Evolutionary conservation across 2,329 filamentous ascomycete genomes (phyloP), one percentile per base, ranked within the genome.

Genomic region (Hymenoscyphus albidus): DNA sequence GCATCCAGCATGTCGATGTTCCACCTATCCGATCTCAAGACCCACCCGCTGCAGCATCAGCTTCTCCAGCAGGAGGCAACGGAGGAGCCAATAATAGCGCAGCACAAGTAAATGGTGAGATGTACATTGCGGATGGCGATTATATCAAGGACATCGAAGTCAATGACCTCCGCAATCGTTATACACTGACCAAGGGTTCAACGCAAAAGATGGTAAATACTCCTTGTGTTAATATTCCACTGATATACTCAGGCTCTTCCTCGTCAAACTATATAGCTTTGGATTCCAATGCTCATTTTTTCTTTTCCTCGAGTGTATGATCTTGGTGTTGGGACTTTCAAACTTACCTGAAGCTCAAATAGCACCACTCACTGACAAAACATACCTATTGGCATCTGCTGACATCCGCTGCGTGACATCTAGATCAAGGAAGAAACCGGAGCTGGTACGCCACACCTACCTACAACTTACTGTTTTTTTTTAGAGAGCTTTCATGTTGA

Each of bases 401-500:
- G 88, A 97, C 93, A 87, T 88, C 84, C 81, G 80, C 80, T 89
- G 84, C 88, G 86, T 95, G 88, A 87, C 80, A 90, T 91, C 75
- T 93, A 99, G 95, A 99, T 99, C 76, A 96, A 97, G 89, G 94
- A 97, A 83, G 92, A 97, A 76, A 98, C 94, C 88, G 95, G 95
- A 85, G 94, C 95, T 85, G 95, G 95, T 99, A 99, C 88, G 93
- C 87, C 56, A 61, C 83, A 80, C 62, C 62, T 81, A 80, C 56
- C 62, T 81, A 79, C 78, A 77, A 74, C 68, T 74, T 74, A 73
- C 68, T 58, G 68, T 74, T 75, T 73, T 74, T 75, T 75, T 73
- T 62, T 67, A 69, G 71, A 72, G 68, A 75, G 68, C 74, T 78
- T 79, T 79, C 80, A 85, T 79, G 76, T 86, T 87, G 81, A 86